Evolutionary conservation across 306 rosid species (phyloP), one percentile per base, ranked within the genome.

Genomic region (Vigna radiata): DNA sequence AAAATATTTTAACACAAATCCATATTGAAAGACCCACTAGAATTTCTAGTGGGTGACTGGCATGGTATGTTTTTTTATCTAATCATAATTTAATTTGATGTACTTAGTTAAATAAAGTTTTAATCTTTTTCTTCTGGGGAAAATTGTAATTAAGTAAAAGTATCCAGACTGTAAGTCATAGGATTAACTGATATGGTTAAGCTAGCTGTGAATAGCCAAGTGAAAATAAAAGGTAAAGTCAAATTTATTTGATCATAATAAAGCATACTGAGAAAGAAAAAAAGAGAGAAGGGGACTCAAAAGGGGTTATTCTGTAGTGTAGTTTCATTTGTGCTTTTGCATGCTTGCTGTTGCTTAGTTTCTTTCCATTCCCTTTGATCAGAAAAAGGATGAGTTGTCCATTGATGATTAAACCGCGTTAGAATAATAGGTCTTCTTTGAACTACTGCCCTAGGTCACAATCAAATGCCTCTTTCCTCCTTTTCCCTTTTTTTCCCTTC

Each of bases 301-400:
- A 84, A 84, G 63, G 64, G 60, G 11, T 80, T 71, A 76, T 80
- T 80, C 56, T 56, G 43, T 56, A 39, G 79, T 79, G 6, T 66
- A 71, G 77, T 65, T 80, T 73, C 80, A 73, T 56, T 3, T 64
- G 47, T 80, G 77, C 77, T 76, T 67, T 76, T 67, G 2, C 58
- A 83, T 60, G 68, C 79, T 4, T 49, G 46, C 62, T 62, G 63
- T 68, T 72, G 70, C 60, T 82, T 44, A 11, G 15, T 44, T 76
- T 76, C 54, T 55, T 73, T 65, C 47, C 58, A 46, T 77, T 60
- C 62, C 12, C 77, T 79, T 79, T 79, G 49, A 85, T 79, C 48
- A 75, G 77, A 71, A 85, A 85, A 85, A 82, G 60, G 59, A 70
- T 36, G 76, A 60, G 31, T 19, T 70, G 86, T 58, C 72, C 76